These are phyloP conservation scores for Pelargonium citronellum DNA, from an alignment of 441 rosid genomes.

Conservation along the genomic window DNA sequence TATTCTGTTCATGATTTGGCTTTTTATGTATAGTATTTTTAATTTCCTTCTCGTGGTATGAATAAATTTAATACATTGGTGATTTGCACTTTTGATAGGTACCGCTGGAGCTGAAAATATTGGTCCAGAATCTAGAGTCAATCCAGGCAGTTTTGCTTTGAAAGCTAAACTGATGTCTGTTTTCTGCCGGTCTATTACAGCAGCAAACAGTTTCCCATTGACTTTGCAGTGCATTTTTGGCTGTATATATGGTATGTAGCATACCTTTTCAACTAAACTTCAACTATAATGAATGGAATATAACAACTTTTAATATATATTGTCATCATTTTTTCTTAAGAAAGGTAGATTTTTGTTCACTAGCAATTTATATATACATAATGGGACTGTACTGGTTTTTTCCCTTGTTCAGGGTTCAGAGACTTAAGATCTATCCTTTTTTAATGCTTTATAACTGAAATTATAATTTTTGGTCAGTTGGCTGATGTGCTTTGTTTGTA, in stretches of 20 bases:
- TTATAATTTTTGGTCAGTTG: neutral
- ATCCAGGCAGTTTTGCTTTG: slow-evolving; percentile 65
- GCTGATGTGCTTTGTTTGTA: neutral
- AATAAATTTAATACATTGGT: neutral
- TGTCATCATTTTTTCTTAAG: neutral
- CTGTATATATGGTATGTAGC: slow-evolving; percentile 71
- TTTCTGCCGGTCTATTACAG: slow-evolving; percentile 76
- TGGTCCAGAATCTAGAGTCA: slow-evolving; percentile 56
- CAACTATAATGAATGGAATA: neutral
- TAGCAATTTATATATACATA: neutral
- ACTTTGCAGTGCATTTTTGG: slow-evolving; percentile 95
- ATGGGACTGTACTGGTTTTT: neutral
- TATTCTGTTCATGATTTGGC: neutral
- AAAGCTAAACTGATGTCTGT: slow-evolving; percentile 69
- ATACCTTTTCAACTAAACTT: neutral
- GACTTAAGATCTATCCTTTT: neutral
- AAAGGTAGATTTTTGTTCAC: neutral
- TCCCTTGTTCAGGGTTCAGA: neutral
- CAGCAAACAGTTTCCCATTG: slow-evolving; percentile 88
- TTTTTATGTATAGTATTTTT: neutral
- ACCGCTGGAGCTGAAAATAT: slow-evolving; percentile 50
- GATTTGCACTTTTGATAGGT: slow-evolving; percentile 44
- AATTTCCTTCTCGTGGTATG: neutral
- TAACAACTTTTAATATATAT: neutral
- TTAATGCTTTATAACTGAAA: neutral